phyloP scores from a whole-genome alignment of 2,329 filamentous ascomycete species.

The Cladosporium sp. region DNA sequence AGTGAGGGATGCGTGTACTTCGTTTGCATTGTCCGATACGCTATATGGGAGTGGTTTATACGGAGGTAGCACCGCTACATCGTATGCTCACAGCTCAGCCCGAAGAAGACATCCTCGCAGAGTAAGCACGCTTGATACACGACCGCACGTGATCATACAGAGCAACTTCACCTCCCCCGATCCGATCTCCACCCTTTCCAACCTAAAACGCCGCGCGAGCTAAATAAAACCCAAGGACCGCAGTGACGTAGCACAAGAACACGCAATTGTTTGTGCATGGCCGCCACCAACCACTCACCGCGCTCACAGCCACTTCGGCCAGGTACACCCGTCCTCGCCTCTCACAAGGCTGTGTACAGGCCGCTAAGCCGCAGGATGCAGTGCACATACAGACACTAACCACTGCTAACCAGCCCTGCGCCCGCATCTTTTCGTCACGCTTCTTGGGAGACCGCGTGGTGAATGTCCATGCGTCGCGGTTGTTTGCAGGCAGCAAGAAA shows the following conservation, averaged over 20 bases:
- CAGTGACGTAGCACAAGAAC: not conserved
- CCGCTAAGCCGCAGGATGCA: not conserved
- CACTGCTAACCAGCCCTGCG: slow-evolving; percentile 6
- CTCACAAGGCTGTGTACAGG: slow-evolving; percentile 5
- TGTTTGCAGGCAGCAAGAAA: not conserved
- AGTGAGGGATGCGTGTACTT: not conserved
- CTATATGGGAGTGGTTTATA: not conserved
- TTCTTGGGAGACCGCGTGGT: not conserved
- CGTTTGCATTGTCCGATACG: not conserved
- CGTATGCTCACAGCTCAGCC: not conserved
- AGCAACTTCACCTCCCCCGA: not conserved
- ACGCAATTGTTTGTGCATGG: not conserved
- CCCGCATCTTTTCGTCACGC: not conserved
- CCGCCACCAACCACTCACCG: not conserved
- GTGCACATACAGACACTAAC: not conserved
- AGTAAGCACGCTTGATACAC: not conserved
- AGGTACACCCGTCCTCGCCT: not conserved
- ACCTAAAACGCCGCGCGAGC: not conserved
- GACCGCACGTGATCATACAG: not conserved
- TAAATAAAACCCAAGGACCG: not conserved
- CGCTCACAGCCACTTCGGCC: not conserved
- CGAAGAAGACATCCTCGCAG: not conserved
- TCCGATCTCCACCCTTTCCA: not conserved
- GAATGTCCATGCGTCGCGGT: not conserved
- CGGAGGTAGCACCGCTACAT: not conserved